Evolutionary conservation across 768 basidiomycete species (phyloP), one percentile per base, ranked within the genome.

Genomic region (Wakefieldia striispora): DNA sequence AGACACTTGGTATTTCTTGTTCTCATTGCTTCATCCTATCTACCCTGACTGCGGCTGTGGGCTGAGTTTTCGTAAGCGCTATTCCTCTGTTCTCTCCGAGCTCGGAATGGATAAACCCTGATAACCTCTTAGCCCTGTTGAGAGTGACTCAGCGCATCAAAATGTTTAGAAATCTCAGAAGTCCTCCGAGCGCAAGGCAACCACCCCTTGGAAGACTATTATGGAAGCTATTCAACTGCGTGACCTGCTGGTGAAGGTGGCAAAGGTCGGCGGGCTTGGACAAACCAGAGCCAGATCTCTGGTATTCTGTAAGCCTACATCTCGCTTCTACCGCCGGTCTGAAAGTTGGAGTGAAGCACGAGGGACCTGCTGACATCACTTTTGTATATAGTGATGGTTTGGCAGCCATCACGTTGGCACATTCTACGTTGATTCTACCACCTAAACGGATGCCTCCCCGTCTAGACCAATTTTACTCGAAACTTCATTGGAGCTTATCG

Each of bases 301-400:
- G 47, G 19, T 33, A 6, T 47, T 31, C 40, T 57, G 31, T 43
- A 47, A 43, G 40, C 54, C 45, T 45, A 34, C 43, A 43, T 43
- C 46, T 54, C 48, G 51, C 61, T 64, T 60, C 63, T 63, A 50
- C 63, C 58, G 64, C 56, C 58, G 56, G 61, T 55, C 42, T 48
- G 48, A 47, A 48, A 33, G 27, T 40, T 55, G 52, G 36, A 41
- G 39, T 47, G 49, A 60, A 44, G 46, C 51, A 43, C 51, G 56
- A 64, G 63, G 63, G 54, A 53, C 63, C 33, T 54, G 49, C 50
- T 49, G 46, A 58, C 55, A 52, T 60, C 52, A 56, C 31, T 45
- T 52, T 63, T 49, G 40, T 54, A 42, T 39, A 54, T 37, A 45
- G 44, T 50, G 43, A 31, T 51, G 47, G 60, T 59, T 55, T 54